Evolutionary conservation across 2,329 filamentous ascomycete genomes (phyloP), one percentile per base, ranked within the genome.

Genomic region (Fulvia fulva): DNA sequence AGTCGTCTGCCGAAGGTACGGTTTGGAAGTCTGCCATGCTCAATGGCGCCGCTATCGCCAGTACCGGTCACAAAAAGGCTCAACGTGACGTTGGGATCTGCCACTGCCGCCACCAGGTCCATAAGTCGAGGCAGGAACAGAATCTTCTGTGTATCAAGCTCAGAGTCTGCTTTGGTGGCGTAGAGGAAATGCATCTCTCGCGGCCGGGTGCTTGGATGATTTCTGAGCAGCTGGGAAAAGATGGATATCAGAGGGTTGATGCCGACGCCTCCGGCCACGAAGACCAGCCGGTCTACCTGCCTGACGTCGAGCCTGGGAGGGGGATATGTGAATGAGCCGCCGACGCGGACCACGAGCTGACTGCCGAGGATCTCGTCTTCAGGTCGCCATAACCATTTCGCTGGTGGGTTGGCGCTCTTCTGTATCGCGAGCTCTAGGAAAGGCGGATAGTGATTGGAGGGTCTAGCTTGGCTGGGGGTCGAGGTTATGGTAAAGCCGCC

Each of bases 401-500:
- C 90, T 0, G 88, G 80, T 0, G 88, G 87, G 66, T 91, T 95
- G 1, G 77, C 75, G 1, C 88, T 88, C 28, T 81, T 77, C 68
- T 94, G 89, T 22, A 96, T 81, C 0, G 91, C 91, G 5, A 96
- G 82, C 72, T 96, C 91, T 49, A 95, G 75, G 72, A 87, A 89
- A 1, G 75, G 75, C 28, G 61, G 53, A 3, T 60, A 60, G 44
- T 67, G 56, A 1, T 41, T 56, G 6, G 50, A 64, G 0, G 70
- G 68, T 30, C 53, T 56, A 1, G 70, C 71, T 57, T 70, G 65
- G 55, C 80, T 76, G 0, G 90, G 90, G 0, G 87, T 77, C 1
- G 89, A 94, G 6, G 90, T 93, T 63, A 96, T 88, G 44, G 91
- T 96, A 78, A 96, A 96, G 58, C 91, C 91, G 32, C 91, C 91